These are phyloP conservation scores for Tricholoma sp. DNA, from an alignment of 768 basidiomycete species.

Conservation along the genomic window DNA sequence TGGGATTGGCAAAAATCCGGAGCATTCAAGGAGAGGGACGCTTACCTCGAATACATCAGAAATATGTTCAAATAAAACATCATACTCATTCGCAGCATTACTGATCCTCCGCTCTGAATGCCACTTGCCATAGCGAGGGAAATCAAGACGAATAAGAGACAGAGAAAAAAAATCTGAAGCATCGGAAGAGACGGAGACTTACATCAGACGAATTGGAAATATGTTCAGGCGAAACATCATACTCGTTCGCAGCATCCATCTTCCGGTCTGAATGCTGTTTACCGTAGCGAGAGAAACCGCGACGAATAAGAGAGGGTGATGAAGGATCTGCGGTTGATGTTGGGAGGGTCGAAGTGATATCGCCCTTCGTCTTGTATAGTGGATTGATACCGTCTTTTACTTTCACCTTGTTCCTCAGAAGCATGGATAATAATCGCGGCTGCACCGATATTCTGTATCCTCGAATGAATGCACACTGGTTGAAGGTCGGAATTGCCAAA, in stretches of 20 bases:
- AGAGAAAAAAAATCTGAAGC: not conserved
- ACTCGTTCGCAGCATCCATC: not conserved
- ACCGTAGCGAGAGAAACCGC: not conserved
- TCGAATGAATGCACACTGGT: conserved; percentile 13
- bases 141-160: too few species aligned
- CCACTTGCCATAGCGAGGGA: too few species aligned
- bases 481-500: not conserved
- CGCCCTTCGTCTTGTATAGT: conserved; percentile 1
- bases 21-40: not conserved
- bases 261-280: not conserved
- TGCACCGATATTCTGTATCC: conserved; percentile 13
- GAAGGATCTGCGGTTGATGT: not conserved
- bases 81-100: not conserved
- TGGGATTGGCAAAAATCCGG: not conserved
- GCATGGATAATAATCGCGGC: conserved; percentile 4
- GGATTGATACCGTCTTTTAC: conserved; percentile 7
- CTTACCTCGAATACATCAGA: conserved; percentile 1
- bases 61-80: conserved; percentile 1
- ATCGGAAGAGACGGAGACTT: not conserved
- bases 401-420: not conserved
- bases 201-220: not conserved
- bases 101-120: too few species aligned
- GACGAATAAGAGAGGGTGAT: not conserved
- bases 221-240: conserved; percentile 1
- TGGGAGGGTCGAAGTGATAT: not conserved